Evolutionary conservation across 257 asterid genomes (phyloP), one percentile per base, ranked within the genome.

Genomic region (Primulina huaijiensis): DNA sequence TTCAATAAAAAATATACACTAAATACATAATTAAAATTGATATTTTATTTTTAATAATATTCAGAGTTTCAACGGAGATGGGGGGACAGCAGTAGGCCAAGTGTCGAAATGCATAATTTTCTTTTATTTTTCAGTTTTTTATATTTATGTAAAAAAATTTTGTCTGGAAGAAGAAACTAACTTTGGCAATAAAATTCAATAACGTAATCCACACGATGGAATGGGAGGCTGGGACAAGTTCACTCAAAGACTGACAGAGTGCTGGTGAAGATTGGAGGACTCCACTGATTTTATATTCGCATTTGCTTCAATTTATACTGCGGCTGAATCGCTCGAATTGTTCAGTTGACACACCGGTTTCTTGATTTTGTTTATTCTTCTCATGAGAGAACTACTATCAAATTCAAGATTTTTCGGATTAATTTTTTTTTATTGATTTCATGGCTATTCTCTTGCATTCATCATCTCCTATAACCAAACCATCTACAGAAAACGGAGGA

Each of bases 401-500:
- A 62, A 33, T 68, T 60, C 55, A 50, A 60, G 38, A 37, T 43
- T 72, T 35, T 21, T 31, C 67, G 4, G 1, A 27, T 27, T 27
- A 27, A 27, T 1, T 27, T 27, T 27, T 23, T 27, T 27, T 27
- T 27, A 27, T 27, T 27, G 62, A 46, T 63, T 65, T 71, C 63
- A 89, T 92, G 96, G 82, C 93, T 68, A 82, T 77, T 74, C 72
- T 82, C 12, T 80, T 90, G 59, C 87, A 82, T 67, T 82, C 97
- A 30, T 78, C 85, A 6, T 74, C 92, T 71, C 88, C 89, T 20
- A 59, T 85, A 12, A 50, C 81, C 31, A 88, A 77, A 65, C 78
- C 95, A 9, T 76, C 90, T 68, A 58, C 86, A n/a, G 86, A 80
- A 10, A 53, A 68, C 38, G 75, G 78, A 6, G 72, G 81, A 79